Base-by-base conservation (phyloP, 192 early-diverging fungal species). In the Entomortierella parvispora region DNA sequence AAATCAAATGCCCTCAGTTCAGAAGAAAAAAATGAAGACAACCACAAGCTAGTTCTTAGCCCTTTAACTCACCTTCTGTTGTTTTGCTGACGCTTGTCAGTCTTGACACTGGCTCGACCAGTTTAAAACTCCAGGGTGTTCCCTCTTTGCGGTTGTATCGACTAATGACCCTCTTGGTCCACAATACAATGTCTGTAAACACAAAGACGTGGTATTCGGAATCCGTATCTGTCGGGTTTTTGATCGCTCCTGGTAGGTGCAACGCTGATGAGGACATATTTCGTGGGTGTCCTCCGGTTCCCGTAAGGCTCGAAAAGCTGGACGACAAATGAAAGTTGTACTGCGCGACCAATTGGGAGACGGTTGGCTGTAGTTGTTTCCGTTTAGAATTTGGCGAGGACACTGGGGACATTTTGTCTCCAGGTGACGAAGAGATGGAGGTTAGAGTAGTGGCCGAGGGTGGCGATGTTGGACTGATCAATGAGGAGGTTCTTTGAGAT, bases 81-180 rank as follows among this genome's bases (percentile, higher is more conserved):
- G 74, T 77, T 9, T 66, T 77, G 29, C 60, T 63, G 2, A 77
- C 74, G 22, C 74, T 77, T 0, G 74, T 77, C 15, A 77, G 42
- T 23, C 66, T 31, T 12, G 74, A 77, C 26, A 77, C 63, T 8
- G 74, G 74, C 33, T 77, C 74, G 2, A 77, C 65, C 23, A 77
- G 55, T 28, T 77, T 77, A 23, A 77, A 77, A 43, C 68, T 68
- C 74, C 74, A 77, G 2, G 74, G 74, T 0, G 56, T 43, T 6
- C 74, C 74, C 43, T 77, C 74, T 40, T 77, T 77, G 0, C 74
- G 74, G 32, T 77, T 51, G 34, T 77, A 77, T 2, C 74, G 65
- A 42, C 74, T 68, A 54, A 77, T 68, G 11, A 77, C 74, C 12
- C 74, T n/a, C 26, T 77, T 77, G 20, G 74, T 77, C 74, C 74